These are phyloP conservation scores for Colletotrichum filicis DNA, from an alignment of 2,329 filamentous ascomycete genomes.

Conservation along the genomic window DNA sequence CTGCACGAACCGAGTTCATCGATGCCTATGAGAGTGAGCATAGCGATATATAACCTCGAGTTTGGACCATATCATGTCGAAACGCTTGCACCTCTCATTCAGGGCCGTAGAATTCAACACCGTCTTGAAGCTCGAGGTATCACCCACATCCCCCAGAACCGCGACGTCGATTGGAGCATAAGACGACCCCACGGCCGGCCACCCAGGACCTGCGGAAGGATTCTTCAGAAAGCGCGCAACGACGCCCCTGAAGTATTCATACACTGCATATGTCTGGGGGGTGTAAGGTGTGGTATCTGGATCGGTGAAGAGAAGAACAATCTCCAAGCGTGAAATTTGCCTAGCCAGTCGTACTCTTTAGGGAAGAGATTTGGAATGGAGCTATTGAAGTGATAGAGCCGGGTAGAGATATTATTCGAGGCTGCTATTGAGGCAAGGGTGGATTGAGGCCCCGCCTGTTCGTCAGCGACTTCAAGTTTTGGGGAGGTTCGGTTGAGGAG, in stretches of 20 bases:
- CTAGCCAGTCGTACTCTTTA: constrained; percentile 37
- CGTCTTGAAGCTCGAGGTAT: constrained; percentile 20
- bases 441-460: constrained; percentile 37
- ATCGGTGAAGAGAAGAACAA: constrained; percentile 39
- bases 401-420: constrained; percentile 36
- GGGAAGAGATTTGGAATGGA: constrained; percentile 38
- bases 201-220: constrained; percentile 40
- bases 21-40: no score
- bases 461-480: constrained; percentile 17
- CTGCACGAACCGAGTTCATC: no score
- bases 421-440: constrained; percentile 39
- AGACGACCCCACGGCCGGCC: constrained; percentile 39
- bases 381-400: constrained; percentile 42
- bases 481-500: not conserved
- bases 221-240: constrained; percentile 40
- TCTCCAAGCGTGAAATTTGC: constrained; percentile 42
- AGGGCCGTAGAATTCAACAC: constrained; percentile 36
- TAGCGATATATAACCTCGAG: constrained; percentile 15
- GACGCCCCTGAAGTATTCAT: constrained; percentile 38
- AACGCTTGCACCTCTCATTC: constrained; percentile 38
- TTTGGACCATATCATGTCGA: constrained; percentile 33
- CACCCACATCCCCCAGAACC: constrained; percentile 37
- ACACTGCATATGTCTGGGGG: constrained; percentile 39
- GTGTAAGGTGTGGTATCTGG: constrained; percentile 34
- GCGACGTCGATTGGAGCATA: constrained; percentile 38